Evolutionary conservation across 495 filamentous ascomycete genomes (phyloP).

Genomic region (Collariella sp.): DNA sequence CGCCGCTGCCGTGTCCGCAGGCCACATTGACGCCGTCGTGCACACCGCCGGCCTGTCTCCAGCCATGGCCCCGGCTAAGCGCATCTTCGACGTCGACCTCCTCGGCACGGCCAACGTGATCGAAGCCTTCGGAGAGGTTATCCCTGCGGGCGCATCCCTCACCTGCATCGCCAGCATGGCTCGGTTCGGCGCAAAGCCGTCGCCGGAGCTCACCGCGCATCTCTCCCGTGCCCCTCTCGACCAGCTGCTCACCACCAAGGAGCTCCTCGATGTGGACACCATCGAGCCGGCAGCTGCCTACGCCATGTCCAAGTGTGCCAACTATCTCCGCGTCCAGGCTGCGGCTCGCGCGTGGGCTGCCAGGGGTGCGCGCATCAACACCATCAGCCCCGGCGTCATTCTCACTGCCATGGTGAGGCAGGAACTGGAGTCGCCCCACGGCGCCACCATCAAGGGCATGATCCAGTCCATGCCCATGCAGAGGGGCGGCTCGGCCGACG

Average conservation of each 20-base stretch:
- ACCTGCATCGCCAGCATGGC: conserved; percentile 19
- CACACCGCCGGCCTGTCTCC: conserved; percentile 37
- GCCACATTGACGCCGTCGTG: conserved; percentile 69
- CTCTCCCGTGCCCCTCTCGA: conserved; percentile 9
- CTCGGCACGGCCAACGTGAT: conserved; percentile 20
- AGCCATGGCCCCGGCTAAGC: conserved; percentile 11
- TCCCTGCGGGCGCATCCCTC: conserved; percentile 9
- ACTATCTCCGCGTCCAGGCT: conserved; percentile 42
- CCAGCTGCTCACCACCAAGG: conserved; percentile 8
- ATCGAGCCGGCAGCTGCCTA: conserved; percentile 28
- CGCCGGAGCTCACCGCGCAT: conserved; percentile 8
- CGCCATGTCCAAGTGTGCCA: conserved; percentile 42
- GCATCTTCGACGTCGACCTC: conserved; percentile 19
- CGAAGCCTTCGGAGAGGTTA: conserved; percentile 16
- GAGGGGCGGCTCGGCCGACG: conserved; percentile 34
- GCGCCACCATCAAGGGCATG: conserved; percentile 7
- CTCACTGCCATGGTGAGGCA: conserved; percentile 16
- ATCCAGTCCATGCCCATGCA: conserved; percentile 8
- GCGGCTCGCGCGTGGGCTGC: conserved; percentile 45
- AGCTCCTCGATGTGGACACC: not conserved
- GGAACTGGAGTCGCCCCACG: conserved; percentile 9
- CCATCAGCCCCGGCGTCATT: conserved; percentile 46
- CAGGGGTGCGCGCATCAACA: conserved; percentile 42
- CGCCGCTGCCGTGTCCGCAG: conserved; percentile 54
- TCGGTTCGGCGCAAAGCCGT: conserved; percentile 7